Base-by-base conservation (phyloP, 805 yeast species). In the Ogataea philodendri region DNA sequence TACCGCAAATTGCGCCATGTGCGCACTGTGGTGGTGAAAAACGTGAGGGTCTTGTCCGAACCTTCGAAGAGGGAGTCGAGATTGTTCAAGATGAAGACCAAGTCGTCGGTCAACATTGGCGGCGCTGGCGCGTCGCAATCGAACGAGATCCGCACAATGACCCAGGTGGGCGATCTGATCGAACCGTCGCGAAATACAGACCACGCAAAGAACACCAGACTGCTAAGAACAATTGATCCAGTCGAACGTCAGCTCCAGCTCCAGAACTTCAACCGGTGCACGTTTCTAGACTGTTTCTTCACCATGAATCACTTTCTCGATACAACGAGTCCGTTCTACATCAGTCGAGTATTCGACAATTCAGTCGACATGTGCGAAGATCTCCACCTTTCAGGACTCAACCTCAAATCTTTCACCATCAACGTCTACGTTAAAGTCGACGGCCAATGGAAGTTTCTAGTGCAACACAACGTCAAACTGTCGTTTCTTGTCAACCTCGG, bases 221-320 rank as follows among this genome's bases (percentile, higher is more conserved):
- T 32, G 13, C 37, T 36, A 9, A 52, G 49, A 6, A 18, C 40
- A 7, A 32, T 41, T 18, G 50, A 48, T 7, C 53, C 51, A 17
- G 35, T 52, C 2, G 50, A 50, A 22, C 38, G 54, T 32, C 69
- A 64, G 26, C 21, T 45, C 6, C 41, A 49, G 22, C 39, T 56
- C 8, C 68, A 60, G 32, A 32, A 48, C 1, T 26, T 60, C 13
- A 63, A 60, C 42, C 28, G 41, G 5, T 32, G 39, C 7, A 47
- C 48, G 8, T 56, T 66, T 28, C 44, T 55, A 6, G 61, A 64
- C 27, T 55, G 54, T 1, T 68, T 68, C 41, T 60, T 57, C 26
- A 60, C 70, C 0, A 19, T 68, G 7, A 66, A 62, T 32, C 47
- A 52, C 7, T 47, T 48, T 9, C 36, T 52, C 25, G 36, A 53